Percentiles rank a stretch among this genome's conserved stretches.
phyloP scores from a whole-genome alignment of 208 protist species.

The Leishmania braziliensis region DNA sequence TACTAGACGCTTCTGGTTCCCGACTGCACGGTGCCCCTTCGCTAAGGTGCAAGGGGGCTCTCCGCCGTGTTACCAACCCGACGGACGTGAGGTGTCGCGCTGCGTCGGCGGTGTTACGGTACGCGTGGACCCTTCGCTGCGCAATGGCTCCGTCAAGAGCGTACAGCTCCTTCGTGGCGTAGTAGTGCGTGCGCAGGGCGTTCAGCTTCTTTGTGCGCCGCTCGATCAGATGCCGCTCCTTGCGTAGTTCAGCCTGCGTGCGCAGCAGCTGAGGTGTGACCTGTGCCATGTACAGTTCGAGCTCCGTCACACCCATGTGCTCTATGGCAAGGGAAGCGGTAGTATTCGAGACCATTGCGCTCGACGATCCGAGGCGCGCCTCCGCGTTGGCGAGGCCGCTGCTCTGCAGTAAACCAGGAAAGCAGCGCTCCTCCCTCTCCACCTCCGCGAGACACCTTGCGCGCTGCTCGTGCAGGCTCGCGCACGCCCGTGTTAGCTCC shows the following conservation, averaged over 20 bases:
- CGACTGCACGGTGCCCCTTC: neutral
- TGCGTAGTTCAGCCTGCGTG: slow-evolving; percentile 54
- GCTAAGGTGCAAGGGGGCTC: neutral
- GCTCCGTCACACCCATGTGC: slow-evolving; percentile 69
- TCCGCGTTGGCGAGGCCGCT: slow-evolving; percentile 10
- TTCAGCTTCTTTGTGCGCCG: slow-evolving; percentile 42
- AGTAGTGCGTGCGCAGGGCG: slow-evolving; percentile 43
- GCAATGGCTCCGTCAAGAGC: slow-evolving; percentile 23
- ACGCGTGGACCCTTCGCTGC: neutral
- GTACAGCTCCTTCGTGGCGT: slow-evolving; percentile 35
- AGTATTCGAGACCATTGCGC: neutral
- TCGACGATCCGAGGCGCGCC: neutral
- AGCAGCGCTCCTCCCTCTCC: slow-evolving; percentile 53
- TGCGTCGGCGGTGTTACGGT: neutral
- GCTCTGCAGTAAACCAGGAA: slow-evolving; percentile 30
- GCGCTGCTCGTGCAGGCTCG: slow-evolving; percentile 59
- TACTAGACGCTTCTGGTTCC: neutral
- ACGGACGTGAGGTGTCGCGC: neutral
- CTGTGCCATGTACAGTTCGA: slow-evolving; percentile 74
- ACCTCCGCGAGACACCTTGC: slow-evolving; percentile 43
- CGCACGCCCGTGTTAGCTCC: slow-evolving; percentile 58
- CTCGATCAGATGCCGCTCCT: slow-evolving; percentile 52
- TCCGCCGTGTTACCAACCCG: neutral
- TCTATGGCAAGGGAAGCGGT: slow-evolving; percentile 31
- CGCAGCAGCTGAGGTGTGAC: slow-evolving; percentile 45